Base-by-base conservation (phyloP, 2,329 filamentous ascomycete species). In the Aspergillus sp. region DNA sequence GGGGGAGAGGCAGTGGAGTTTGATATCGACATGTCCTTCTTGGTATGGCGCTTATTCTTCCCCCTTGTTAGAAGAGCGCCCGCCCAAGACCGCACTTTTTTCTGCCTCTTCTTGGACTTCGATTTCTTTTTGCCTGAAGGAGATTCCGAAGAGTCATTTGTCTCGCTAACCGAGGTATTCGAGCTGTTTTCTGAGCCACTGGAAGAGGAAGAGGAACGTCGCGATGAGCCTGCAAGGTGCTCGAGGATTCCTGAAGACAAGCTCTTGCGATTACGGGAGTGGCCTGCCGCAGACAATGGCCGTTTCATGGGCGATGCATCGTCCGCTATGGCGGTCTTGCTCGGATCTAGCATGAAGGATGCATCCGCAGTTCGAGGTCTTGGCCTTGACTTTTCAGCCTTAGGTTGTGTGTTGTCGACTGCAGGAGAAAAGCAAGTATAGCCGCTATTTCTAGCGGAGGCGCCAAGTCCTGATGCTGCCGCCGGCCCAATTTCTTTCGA, bases 401-500 rank as follows among this genome's bases (percentile, higher is more conserved):
- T 64, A 17, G 76, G 68, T 15, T 78, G 74, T 9, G 75, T 74
- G 10, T 82, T 83, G 12, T 83, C 84, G 10, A 82, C 73, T 54
- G 90, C 91, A 4, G 91, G 81, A 45, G 60, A 13, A 25, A 58
- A 43, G 17, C 30, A 59, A 28, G 66, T 53, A 28, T 59, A 62
- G 19, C 69, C 68, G 43, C 91, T 96, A 59, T 89, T 90, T 25
- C 90, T 90, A 36, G 91, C 83, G 1, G 89, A 91, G 73, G 94
- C 91, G 5, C 87, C 86, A 3, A 84, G 84, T 43, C 87, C 85
- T 17, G 88, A 83, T 0, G 91, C 92, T 1, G 83, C 83, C 57
- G 87, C 79, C 2, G 90, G 95, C 71, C 89, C 92, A 49, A 91
- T 89, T 0, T 91, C 92, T 72, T 95, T 92, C 19, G 88, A 93